Evolutionary conservation across 2,329 filamentous ascomycete genomes (phyloP).

Genomic region (Pezicula carpinea): DNA sequence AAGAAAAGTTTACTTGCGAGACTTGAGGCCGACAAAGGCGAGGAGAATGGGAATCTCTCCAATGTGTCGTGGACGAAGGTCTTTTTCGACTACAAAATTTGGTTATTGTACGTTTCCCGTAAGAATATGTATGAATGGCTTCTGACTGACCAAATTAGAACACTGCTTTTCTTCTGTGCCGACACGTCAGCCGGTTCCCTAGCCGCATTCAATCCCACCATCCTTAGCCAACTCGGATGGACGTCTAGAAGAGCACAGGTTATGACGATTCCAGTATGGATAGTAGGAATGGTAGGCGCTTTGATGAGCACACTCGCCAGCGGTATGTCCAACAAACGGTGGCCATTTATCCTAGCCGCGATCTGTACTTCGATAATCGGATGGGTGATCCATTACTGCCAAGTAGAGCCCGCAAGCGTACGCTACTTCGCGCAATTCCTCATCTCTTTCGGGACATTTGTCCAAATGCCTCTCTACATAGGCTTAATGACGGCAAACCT

Average conservation of each 20-base stretch:
- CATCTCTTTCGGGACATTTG: constrained; percentile 28
- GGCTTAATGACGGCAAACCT: constrained; percentile 36
- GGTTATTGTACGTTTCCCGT: constrained; percentile 14
- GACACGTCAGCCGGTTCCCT: constrained; percentile 32
- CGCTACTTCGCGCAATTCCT: constrained; percentile 34
- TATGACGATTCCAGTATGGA: constrained; percentile 32
- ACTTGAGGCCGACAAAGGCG: constrained; percentile 10
- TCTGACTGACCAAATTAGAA: neutral
- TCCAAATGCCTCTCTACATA: constrained; percentile 28
- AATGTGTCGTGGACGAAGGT: constrained; percentile 8
- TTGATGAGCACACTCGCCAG: constrained; percentile 26
- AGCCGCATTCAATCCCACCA: constrained; percentile 30
- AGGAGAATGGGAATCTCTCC: constrained; percentile 3
- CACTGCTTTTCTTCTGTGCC: constrained; percentile 26
- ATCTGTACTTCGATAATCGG: constrained; percentile 30
- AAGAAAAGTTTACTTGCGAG: constrained; percentile 6
- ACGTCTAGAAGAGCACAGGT: constrained; percentile 28
- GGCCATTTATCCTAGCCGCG: constrained; percentile 31
- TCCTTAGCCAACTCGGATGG: constrained; percentile 31
- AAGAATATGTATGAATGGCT: neutral
- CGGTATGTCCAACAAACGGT: constrained; percentile 29
- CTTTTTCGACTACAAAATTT: constrained; percentile 22
- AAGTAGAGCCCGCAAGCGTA: constrained; percentile 5
- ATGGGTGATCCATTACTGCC: constrained; percentile 13
- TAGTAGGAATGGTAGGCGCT: constrained; percentile 26